A percentile compares a stretch with the other conserved stretches of the same genome.
Evolutionary conservation across 192 early-diverging fungal species (phyloP).

Genomic region (Umbelopsis sp.): DNA sequence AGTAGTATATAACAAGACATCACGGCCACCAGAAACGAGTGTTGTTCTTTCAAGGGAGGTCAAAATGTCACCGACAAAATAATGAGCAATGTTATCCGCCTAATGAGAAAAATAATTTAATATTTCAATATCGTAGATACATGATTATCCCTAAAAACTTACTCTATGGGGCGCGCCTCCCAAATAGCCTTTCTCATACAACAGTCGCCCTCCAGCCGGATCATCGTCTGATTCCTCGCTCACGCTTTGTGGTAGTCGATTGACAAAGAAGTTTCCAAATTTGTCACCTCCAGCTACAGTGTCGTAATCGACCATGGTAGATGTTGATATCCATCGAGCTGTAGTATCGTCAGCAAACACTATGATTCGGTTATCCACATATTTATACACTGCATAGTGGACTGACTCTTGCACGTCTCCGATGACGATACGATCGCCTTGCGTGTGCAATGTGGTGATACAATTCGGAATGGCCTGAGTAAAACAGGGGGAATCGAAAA

Average conservation of each 20-base stretch:
- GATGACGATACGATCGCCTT: slow-evolving; percentile 81
- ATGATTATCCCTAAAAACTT: background rate
- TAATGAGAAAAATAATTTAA: slow-evolving; percentile 31
- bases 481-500: background rate
- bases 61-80: slow-evolving; percentile 85
- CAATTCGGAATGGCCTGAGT: slow-evolving; percentile 67
- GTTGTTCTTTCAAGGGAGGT: slow-evolving; percentile 79
- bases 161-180: slow-evolving; percentile 89
- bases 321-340: slow-evolving; percentile 82
- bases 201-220: slow-evolving; percentile 79
- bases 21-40: slow-evolving; percentile 85
- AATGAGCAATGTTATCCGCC: slow-evolving; percentile 73
- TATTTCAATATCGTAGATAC: background rate
- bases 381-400: slow-evolving; percentile 73
- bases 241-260: slow-evolving; percentile 68
- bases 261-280: slow-evolving; percentile 92
- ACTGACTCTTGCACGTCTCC: slow-evolving; percentile 91
- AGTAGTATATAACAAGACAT: slow-evolving; percentile 85
- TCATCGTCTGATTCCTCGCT: slow-evolving; percentile 85
- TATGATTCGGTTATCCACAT: slow-evolving; percentile 80
- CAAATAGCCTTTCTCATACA: slow-evolving; percentile 80
- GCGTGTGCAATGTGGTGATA: slow-evolving; percentile 75
- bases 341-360: slow-evolving; percentile 92
- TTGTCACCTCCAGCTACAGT: slow-evolving; percentile 94
- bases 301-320: slow-evolving; percentile 88